Evolutionary conservation across 192 early-diverging fungal genomes (phyloP), one percentile per base, ranked within the genome.

Genomic region (Jimgerdemannia lactiflua): DNA sequence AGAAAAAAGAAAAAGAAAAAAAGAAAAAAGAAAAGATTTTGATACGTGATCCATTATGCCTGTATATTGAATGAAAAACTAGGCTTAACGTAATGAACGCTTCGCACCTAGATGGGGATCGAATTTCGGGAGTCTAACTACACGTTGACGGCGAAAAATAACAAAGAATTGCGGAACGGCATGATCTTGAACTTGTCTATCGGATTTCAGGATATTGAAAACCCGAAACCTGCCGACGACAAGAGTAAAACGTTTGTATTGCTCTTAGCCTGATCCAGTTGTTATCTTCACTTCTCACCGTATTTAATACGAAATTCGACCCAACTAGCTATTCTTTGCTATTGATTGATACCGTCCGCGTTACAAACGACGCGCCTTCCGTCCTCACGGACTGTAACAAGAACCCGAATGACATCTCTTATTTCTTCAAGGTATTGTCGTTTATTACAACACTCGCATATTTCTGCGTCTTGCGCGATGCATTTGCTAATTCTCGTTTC

Each of bases 91-190:
- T 41, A 18, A 78, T 65, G 7, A 42, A 20, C 14, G 39, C 70
- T 17, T 64, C 17, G 29, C n/a, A 76, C 89, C 14, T 14, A 59
- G 81, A 98, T 94, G 71, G 98, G 98, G 10, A 94, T 98, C 67
- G 97, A 99, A 84, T 95, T 98, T 74, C 86, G 93, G 59, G 98
- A 99, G 75, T 87, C 92, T 10, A 86, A 82, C 29, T 97, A 93
- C 84, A 80, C 89, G 11, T 86, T 99, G 67, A 88, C 85, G 43
- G 73, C 87, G n/a, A 95, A 94, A 71, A 94, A 91, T 77, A 69
- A 75, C 41, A 84, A 87, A 70, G 82, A 85, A 44, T 82, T 99
- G 67, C 83, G 92, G 74, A 82, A 87, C 1, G 93, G 92, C 63
- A 98, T 98, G 95, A 89, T 94, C 0, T 75, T 98, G 66, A 95